Evolutionary conservation across 352 stramenopile species (phyloP).

Genomic region (Phytophthora nicotianae): DNA sequence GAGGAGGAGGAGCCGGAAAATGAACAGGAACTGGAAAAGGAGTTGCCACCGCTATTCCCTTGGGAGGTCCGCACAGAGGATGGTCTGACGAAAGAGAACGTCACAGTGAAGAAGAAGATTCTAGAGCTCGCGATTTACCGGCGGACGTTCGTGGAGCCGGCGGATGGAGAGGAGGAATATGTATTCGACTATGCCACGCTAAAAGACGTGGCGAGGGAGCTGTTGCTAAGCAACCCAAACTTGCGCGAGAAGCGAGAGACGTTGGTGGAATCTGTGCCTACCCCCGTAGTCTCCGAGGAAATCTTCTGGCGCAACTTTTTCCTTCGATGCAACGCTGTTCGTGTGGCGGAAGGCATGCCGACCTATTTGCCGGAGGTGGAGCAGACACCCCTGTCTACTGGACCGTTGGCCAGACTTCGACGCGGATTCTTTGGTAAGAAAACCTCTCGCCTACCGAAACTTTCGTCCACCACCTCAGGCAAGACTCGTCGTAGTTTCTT

Average conservation of each 20-base stretch:
- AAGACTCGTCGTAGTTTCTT: constrained; percentile 47
- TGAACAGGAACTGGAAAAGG: constrained; percentile 13
- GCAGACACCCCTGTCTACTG: constrained; percentile 13
- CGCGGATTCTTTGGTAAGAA: constrained; percentile 57
- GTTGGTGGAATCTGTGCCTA: constrained; percentile 43
- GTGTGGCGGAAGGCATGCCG: constrained; percentile 38
- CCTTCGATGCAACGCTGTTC: constrained; percentile 64
- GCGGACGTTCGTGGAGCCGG: constrained; percentile 64
- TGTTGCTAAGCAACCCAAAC: constrained; percentile 63
- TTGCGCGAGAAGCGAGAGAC: constrained; percentile 62
- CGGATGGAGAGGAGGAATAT: constrained; percentile 65
- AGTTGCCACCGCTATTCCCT: constrained; percentile 38
- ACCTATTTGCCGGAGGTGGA: constrained; percentile 60
- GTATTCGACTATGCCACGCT: constrained; percentile 63
- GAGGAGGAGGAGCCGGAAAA: constrained; percentile 11
- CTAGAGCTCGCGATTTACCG: constrained; percentile 68
- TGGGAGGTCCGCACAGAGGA: constrained; percentile 53
- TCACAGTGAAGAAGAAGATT: constrained; percentile 53
- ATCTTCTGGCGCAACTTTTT: constrained; percentile 80
- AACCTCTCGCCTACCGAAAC: constrained; percentile 30
- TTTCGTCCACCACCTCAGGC: constrained; percentile 35
- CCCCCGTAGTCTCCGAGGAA: constrained; percentile 53
- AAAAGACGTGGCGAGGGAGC: constrained; percentile 47
- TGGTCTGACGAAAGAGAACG: constrained; percentile 43
- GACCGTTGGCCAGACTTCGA: constrained; percentile 56